These are phyloP conservation scores for Beta vulgaris DNA, from an alignment of 148 eudicot genomes.

Conservation along the genomic window DNA sequence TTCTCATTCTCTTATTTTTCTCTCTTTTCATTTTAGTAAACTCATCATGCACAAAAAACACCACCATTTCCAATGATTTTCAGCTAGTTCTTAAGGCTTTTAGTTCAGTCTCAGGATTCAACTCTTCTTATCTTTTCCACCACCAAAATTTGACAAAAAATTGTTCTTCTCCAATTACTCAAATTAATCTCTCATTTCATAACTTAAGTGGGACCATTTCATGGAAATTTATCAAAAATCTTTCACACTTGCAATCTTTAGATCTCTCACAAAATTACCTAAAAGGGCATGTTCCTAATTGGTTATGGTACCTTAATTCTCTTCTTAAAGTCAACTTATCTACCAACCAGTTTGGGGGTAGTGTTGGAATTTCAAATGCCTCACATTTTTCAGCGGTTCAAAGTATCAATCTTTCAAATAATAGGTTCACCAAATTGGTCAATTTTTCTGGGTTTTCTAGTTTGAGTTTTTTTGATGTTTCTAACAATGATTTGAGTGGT, in stretches of 20 bases:
- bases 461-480: conserved; percentile 56
- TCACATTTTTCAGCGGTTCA: conserved; percentile 21
- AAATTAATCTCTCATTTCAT: conserved; percentile 50
- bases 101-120: conserved; percentile 60
- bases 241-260: conserved; percentile 47
- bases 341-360: conserved; percentile 60
- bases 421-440: conserved; percentile 62
- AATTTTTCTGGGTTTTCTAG: conserved; percentile 43
- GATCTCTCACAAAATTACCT: conserved; percentile 76
- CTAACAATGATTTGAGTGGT: conserved; percentile 49
- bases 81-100: conserved; percentile 55
- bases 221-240: conserved; percentile 56
- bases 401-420: conserved; percentile 50
- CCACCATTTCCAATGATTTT: conserved; percentile 35
- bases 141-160: neutral
- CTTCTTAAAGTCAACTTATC: conserved; percentile 50
- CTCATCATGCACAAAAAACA: conserved; percentile 24
- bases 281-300: conserved; percentile 56
- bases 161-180: conserved; percentile 30
- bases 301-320: conserved; percentile 43
- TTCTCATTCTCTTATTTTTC: conserved; percentile 16
- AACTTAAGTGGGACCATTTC: conserved; percentile 61
- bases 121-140: conserved; percentile 31
- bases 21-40: conserved; percentile 5
- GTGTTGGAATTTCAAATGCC: conserved; percentile 32